These are phyloP conservation scores for Ambrosiella xylebori DNA, from an alignment of 2,329 filamentous ascomycete species.

Conservation along the genomic window DNA sequence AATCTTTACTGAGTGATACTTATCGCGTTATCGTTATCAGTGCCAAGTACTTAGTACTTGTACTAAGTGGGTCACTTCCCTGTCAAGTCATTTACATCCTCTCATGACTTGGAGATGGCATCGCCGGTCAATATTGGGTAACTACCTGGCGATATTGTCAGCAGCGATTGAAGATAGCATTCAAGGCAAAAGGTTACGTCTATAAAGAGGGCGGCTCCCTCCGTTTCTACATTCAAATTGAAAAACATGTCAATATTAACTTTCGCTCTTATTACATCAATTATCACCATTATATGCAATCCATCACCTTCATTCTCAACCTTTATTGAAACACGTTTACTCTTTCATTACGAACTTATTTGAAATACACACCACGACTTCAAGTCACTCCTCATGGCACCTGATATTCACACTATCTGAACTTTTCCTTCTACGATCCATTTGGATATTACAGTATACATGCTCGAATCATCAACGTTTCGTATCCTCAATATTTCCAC, in stretches of 20 bases:
- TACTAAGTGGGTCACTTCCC: background rate
- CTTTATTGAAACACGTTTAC: too few species aligned
- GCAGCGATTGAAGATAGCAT: background rate
- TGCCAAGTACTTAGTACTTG: conserved; percentile 5
- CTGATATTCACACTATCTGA: background rate
- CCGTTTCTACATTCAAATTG: background rate
- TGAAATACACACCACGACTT: too few species aligned
- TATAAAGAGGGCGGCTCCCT: background rate
- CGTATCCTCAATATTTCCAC: background rate
- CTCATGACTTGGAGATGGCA: background rate
- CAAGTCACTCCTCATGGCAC: background rate
- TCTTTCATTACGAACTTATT: too few species aligned
- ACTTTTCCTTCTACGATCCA: background rate
- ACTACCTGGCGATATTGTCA: background rate
- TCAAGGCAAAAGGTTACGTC: background rate
- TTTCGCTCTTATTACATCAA: background rate
- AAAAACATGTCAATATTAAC: background rate
- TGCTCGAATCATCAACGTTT: background rate
- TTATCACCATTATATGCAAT: background rate
- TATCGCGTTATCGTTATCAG: background rate
- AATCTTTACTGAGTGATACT: background rate
- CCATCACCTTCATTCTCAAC: background rate
- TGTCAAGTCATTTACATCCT: background rate
- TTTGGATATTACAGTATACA: background rate
- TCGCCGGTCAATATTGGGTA: background rate